Evolutionary conservation across 2,329 filamentous ascomycete species (phyloP).

Genomic region (Phoma sp.): DNA sequence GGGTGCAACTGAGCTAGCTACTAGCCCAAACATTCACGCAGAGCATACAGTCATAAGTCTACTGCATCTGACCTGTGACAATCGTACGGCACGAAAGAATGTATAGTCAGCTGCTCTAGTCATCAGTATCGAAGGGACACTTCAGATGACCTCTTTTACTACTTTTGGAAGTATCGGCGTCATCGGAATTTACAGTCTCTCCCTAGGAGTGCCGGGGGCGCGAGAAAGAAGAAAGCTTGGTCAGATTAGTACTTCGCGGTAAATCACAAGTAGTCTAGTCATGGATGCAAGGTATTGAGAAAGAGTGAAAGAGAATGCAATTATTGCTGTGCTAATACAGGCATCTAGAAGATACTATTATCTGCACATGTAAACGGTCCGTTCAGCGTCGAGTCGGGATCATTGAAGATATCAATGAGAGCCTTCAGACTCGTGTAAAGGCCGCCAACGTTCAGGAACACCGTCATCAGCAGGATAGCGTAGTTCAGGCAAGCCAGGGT

Average conservation of each 20-base stretch:
- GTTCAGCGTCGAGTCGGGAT: slow-evolving; percentile 32
- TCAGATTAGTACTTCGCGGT: not conserved
- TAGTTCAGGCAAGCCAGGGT: slow-evolving; percentile 55
- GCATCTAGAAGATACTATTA: slow-evolving; percentile 38
- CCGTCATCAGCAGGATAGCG: slow-evolving; percentile 47
- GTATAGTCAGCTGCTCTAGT: too few species aligned
- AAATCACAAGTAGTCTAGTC: not conserved
- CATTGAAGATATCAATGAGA: slow-evolving; percentile 38
- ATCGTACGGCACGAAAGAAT: too few species aligned
- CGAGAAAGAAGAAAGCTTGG: too few species aligned
- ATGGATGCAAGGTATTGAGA: not conserved
- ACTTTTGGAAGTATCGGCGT: too few species aligned
- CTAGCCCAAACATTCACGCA: too few species aligned
- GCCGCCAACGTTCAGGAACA: slow-evolving; percentile 37
- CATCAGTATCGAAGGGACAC: too few species aligned
- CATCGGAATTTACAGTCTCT: too few species aligned
- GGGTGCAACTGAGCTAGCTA: too few species aligned
- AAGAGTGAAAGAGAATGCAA: not conserved
- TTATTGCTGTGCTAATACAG: not conserved
- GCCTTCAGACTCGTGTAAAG: slow-evolving; percentile 38
- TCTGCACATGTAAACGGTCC: slow-evolving; percentile 41
- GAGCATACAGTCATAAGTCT: too few species aligned
- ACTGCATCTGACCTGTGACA: too few species aligned
- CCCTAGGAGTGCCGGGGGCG: too few species aligned
- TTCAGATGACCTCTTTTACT: too few species aligned